Conservation (phyloP, 345 rosid genomes). For the sweet orange (Citrus sinensis) region DVS_A1.0 CM039165.1:8219501-8220000, state of each 20-base stretch:
- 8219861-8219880: too few species aligned
- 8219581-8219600: background rate
- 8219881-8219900: too few species aligned
- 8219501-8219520: background rate
- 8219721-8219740: too few species aligned
- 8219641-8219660: background rate
- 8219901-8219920: too few species aligned
- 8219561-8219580: background rate
- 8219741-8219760: too few species aligned
- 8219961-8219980: background rate
- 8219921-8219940: background rate
- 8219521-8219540: conserved; percentile 4
- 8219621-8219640: background rate
- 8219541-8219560: background rate
- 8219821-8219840: too few species aligned
- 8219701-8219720: too few species aligned
- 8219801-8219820: too few species aligned
- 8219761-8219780: too few species aligned
- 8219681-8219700: too few species aligned
- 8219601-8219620: background rate
- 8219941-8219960: background rate
- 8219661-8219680: background rate
- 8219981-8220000: background rate
- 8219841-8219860: too few species aligned
- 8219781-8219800: too few species aligned